Base-by-base conservation (phyloP, 2,329 filamentous ascomycete species). In the Aspergillus floridensis region DNA sequence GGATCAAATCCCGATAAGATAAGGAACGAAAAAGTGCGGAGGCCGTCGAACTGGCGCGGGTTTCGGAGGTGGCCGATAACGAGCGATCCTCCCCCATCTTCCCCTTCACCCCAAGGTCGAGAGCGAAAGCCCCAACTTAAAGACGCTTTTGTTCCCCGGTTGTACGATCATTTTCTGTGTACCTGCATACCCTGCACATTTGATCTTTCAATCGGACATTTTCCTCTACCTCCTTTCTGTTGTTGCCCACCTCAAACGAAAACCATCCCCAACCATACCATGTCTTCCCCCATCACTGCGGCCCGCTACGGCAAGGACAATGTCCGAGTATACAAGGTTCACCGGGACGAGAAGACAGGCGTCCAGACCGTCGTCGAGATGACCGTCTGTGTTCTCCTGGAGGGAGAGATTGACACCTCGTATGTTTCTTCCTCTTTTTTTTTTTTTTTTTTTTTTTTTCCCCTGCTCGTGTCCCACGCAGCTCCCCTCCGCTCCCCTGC, bases 281-380 rank as follows among this genome's bases (percentile, higher is more conserved):
- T 76, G 73, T 66, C 67, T 52, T 59, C 81, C 72, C 62, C 71
- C 63, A 67, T 82, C 53, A 70, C 76, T 58, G 75, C 78, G 65
- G 78, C 79, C 59, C 78, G 78, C 59, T 82, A 82, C 68, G 80
- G 80, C 67, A 81, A 99, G 86, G 95, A 98, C 86, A 98, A 99
- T 81, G 89, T 99, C 84, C 93, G 95, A 72, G 87, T 99, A 70
- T 96, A 90, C 86, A 99, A 99, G 79, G 92, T 97, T 71, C 84
- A 96, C 72, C 87, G 87, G 70, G 87, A 98, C 76, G 81, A 86
- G 73, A 81, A 86, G 70, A 89, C 90, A 19, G 89, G 90, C 58
- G 82, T 86, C 22, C 93, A 99, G 77, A 90, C 88, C 7, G 91
- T 98, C 67, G 90, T 89, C 47, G 95, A 99, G 79, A 96, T 96